Base-by-base conservation (phyloP, 2,329 filamentous ascomycete genomes). In the Botryotinia globosa region DNA sequence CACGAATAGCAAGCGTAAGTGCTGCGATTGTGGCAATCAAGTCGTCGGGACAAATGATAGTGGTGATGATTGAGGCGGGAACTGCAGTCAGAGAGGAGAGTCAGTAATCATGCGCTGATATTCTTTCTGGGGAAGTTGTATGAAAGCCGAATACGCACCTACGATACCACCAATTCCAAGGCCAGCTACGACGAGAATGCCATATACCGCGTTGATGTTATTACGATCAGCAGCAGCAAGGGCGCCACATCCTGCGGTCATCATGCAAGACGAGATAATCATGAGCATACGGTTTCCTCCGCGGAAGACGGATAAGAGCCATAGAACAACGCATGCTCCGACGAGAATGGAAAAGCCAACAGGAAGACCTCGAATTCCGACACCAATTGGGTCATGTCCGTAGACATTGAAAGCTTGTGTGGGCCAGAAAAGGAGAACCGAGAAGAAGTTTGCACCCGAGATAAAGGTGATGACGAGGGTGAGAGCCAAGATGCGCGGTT, bases 21-120 rank as follows among this genome's bases (percentile, higher is more conserved):
- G 91, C 89, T 1, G 90, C 87, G 63, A 92, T 85, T 3, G 90
- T 92, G 12, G 89, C 90, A 75, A 93, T 92, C 9, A 92, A 84
- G 71, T 92, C 90, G 78, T 90, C 88, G 0, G 90, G 90, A 74
- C 89, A 91, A 76, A 92, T 89, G 76, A 92, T 91, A 16, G 89
- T 90, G 10, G 88, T 88, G 73, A 92, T 90, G 76, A 92, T 90
- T 1, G 88, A 89, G 1, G 88, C 87, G 0, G 90, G 90, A 8
- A 92, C 87, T 25, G 92, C 87, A 69, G 92, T 90, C 20, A 54
- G 10, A 54, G 22, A 25, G 8, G 4, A 25, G 8, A n/a, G 22
- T 67, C 18, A 67, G 34, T 54, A 67, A 16, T 29, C 34, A 37
- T n/a, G 25, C 6, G 7, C 34, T 4, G 22, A 39, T 39, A 16